Evolutionary conservation across 1,284 basidiomycete genomes (phyloP), one percentile per base, ranked within the genome.

Genomic region (Filobasidium uniguttulatum): DNA sequence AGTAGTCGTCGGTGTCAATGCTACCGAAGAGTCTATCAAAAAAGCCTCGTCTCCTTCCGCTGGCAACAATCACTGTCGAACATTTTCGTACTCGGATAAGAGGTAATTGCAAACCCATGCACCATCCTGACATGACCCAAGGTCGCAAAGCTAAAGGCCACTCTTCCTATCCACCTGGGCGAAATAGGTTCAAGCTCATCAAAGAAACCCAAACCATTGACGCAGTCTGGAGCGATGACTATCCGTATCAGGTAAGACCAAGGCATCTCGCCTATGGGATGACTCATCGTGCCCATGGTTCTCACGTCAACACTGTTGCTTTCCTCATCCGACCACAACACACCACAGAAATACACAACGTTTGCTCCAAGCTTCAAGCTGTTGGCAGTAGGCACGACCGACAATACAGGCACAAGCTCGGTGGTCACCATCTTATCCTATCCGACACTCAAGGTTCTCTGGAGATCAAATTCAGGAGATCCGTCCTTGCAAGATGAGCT

Each of bases 1-100:
- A 34, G 60, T 93, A 47, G 75, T 83, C 1, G 90, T 87, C 54
- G 90, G 90, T 12, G 78, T 93, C 55, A 94, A 93, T 65, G 85
- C 84, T 54, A 68, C 81, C 0, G 67, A 72, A 31, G 77, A 81
- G 23, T 72, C 75, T 46, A 64, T 90, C 23, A 64, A 76, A 59
- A 22, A 35, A 4, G 28, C 10, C 15, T 40, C 46, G 12, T 20
- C 41, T 5, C 73, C n/a, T n/a, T n/a, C 70, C 19, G 83, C 81
- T 1, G 68, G 74, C 54, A 94, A 93, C 59, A 75, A 84, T 62
- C 88, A 94, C 57, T 86, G 86, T 63, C 78, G 89, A 44, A 69
- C 82, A 31, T 88, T 80, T 62, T 67, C 62, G 9, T 73, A 83
- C 49, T 69, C 72, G 44, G 76, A 81, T 19, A 71, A 80, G 51